phyloP scores from a whole-genome alignment of 768 basidiomycete genomes.

The Amanita jacksonii region DNA sequence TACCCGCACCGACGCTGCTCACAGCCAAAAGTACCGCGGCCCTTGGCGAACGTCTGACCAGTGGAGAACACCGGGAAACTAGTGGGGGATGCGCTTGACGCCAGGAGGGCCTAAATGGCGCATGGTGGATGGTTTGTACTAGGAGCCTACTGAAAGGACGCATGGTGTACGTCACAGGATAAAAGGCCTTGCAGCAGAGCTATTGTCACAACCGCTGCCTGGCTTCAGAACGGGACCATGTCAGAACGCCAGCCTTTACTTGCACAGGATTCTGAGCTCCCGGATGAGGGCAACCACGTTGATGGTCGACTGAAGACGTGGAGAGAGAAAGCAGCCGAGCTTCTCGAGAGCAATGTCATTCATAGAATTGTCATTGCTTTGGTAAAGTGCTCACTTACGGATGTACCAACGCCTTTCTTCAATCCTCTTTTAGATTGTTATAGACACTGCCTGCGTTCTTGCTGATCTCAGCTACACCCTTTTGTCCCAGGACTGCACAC shows the following conservation, averaged over 20 bases:
- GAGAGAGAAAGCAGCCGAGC: not conserved
- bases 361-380: conserved; percentile 50
- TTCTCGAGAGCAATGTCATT: conserved; percentile 43
- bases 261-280: conserved; percentile 6
- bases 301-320: not conserved
- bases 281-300: not conserved
- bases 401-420: conserved; percentile 17
- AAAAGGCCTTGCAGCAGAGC: not conserved
- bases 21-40: conserved; percentile 25
- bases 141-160: too few species aligned
- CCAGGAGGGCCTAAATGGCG: too few species aligned
- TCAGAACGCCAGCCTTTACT: conserved; percentile 44
- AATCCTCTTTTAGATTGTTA: conserved; percentile 32
- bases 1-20: conserved; percentile 35
- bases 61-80: not conserved
- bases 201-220: not conserved
- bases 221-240: conserved; percentile 11
- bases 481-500: conserved; percentile 42
- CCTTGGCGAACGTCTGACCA: conserved; percentile 4
- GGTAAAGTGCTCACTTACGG: too few species aligned
- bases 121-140: too few species aligned
- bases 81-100: not conserved
- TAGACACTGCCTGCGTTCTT: conserved; percentile 66
- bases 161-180: too few species aligned
- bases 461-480: conserved; percentile 62